These are phyloP conservation scores for Rubia tinctorum DNA, from an alignment of 305 asterid genomes.

Conservation along the genomic window DNA sequence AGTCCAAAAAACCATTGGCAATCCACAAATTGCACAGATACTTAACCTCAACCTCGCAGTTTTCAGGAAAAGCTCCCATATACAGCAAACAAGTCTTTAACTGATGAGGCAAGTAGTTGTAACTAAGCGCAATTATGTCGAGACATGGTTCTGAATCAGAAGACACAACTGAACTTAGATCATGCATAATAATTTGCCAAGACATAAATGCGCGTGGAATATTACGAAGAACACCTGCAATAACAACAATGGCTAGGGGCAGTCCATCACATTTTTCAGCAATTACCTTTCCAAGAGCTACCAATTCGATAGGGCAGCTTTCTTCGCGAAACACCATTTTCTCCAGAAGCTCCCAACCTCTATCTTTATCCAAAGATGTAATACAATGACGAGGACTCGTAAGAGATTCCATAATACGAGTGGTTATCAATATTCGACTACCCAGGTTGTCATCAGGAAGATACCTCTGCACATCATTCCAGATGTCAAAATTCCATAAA, in stretches of 20 bases:
- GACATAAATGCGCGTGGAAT: not conserved
- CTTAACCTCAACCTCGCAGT: slow-evolving; percentile 11
- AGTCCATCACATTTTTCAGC: slow-evolving; percentile 4
- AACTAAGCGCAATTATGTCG: slow-evolving; percentile 7
- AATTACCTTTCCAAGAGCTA: not conserved
- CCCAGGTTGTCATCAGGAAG: slow-evolving; percentile 1
- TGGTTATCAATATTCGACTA: slow-evolving; percentile 1
- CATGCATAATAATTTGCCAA: not conserved
- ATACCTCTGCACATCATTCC: not conserved
- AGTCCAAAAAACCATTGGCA: slow-evolving; percentile 25
- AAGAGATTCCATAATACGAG: not conserved
- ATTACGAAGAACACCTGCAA: slow-evolving; percentile 1
- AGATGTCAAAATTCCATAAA: not conserved
- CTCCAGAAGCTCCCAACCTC: slow-evolving; percentile 4
- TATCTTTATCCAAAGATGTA: not conserved
- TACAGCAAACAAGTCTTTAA: slow-evolving; percentile 1
- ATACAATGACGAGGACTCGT: slow-evolving; percentile 2
- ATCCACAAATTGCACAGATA: slow-evolving; percentile 20
- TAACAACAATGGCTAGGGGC: slow-evolving; percentile 10
- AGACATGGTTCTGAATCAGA: not conserved
- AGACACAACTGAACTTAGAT: not conserved
- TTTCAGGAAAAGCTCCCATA: slow-evolving; percentile 21
- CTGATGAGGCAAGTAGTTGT: slow-evolving; percentile 3
- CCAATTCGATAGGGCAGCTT: not conserved
- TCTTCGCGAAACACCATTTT: not conserved